Percentiles rank a stretch among this genome's conserved stretches.
phyloP scores from a whole-genome alignment of 768 basidiomycete genomes.

The Suillus hirtellus region DNA sequence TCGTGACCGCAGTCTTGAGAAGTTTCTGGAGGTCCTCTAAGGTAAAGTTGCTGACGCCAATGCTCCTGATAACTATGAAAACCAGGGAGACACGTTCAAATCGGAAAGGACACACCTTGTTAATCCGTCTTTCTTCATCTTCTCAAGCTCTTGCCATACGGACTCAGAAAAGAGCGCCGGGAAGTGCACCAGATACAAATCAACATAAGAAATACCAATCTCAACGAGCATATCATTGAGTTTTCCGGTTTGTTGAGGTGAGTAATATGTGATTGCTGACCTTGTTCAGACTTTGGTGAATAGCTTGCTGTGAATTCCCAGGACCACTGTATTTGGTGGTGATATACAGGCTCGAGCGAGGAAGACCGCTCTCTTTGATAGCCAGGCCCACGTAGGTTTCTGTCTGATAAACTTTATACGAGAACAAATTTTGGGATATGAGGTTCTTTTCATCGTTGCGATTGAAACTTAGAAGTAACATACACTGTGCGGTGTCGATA shows the following conservation, averaged over 20 bases:
- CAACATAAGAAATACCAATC: constrained; percentile 62
- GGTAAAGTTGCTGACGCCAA: constrained; percentile 72
- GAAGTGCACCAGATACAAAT: constrained; percentile 70
- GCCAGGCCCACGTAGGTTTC: constrained; percentile 40
- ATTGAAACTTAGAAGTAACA: constrained; percentile 11
- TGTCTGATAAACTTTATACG: constrained; percentile 27
- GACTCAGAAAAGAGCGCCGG: constrained; percentile 33
- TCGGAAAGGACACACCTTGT: constrained; percentile 22
- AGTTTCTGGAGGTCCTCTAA: constrained; percentile 53
- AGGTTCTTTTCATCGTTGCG: constrained; percentile 8
- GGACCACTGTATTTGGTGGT: constrained; percentile 56
- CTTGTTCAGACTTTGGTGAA: constrained; percentile 50
- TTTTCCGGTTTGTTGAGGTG: not conserved
- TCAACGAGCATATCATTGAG: constrained; percentile 25
- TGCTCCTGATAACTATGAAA: constrained; percentile 47
- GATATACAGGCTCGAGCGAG: constrained; percentile 47
- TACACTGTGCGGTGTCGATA: constrained; percentile 62
- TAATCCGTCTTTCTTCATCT: constrained; percentile 45
- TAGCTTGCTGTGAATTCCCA: constrained; percentile 34
- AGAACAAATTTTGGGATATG: not conserved
- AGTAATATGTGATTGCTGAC: constrained; percentile 32
- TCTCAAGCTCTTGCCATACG: constrained; percentile 60
- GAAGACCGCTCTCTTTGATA: constrained; percentile 47
- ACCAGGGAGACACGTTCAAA: not conserved
- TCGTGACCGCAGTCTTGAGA: constrained; percentile 49